Conservation (phyloP, 2,329 filamentous ascomycete species). For the Aspergillus fumigatiaffinis region DNA sequence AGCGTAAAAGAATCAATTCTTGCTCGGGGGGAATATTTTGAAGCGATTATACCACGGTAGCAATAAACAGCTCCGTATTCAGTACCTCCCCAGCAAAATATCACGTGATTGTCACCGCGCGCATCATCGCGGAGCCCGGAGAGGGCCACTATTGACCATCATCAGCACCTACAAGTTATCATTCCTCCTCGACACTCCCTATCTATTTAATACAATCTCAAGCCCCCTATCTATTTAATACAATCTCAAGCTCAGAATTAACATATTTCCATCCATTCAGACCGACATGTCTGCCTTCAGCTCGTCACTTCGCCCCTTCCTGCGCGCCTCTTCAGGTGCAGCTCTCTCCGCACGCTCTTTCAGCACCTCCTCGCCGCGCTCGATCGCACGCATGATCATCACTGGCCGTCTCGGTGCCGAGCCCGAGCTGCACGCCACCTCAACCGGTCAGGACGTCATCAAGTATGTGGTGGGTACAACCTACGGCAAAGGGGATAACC, state of each 20-base stretch:
- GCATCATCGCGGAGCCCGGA: not conserved
- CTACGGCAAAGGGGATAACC: constrained; percentile 63
- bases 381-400: constrained; percentile 76
- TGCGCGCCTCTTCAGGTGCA: constrained; percentile 42
- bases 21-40: not conserved
- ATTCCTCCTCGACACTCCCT: not conserved
- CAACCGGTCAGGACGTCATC: constrained; percentile 69
- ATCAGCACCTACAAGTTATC: not conserved
- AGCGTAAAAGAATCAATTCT: not conserved
- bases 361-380: constrained; percentile 59
- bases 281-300: constrained; percentile 43
- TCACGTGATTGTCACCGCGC: not conserved
- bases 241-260: not conserved
- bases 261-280: not conserved
- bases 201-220: not conserved
- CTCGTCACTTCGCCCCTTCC: constrained; percentile 50
- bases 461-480: constrained; percentile 72
- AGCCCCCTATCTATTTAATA: not conserved
- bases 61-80: no score
- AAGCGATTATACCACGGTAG: no score
- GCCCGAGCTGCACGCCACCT: constrained; percentile 70
- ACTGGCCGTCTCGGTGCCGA: constrained; percentile 77
- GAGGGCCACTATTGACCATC: not conserved
- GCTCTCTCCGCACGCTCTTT: constrained; percentile 62
- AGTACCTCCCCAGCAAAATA: no score